These are phyloP conservation scores for Zygosaccharomyces sapae DNA, from an alignment of 1,139 yeast species.

Conservation along the genomic window DNA sequence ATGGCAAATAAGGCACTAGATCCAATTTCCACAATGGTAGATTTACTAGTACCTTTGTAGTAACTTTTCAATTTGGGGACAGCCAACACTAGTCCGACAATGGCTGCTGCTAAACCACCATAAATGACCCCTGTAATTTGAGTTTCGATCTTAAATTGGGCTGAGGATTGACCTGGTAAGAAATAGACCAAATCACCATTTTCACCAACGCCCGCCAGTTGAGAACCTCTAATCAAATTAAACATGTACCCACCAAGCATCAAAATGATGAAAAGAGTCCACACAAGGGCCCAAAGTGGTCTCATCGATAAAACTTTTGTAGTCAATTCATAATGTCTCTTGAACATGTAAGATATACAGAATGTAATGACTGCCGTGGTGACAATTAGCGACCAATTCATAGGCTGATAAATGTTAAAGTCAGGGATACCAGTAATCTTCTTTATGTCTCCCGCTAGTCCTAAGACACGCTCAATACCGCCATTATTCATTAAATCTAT, in stretches of 20 bases:
- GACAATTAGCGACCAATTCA: constrained; percentile 49
- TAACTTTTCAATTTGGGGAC: constrained; percentile 45
- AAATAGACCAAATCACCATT: constrained; percentile 62
- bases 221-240: constrained; percentile 76
- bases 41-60: constrained; percentile 20
- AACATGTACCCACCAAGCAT: constrained; percentile 92
- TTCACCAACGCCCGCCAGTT: constrained; percentile 56
- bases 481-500: constrained; percentile 22
- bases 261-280: constrained; percentile 57
- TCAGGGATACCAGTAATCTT: constrained; percentile 43
- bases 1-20: constrained; percentile 42
- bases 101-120: constrained; percentile 50
- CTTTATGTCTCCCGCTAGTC: constrained; percentile 30
- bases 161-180: constrained; percentile 58
- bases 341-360: constrained; percentile 28
- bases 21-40: constrained; percentile 43
- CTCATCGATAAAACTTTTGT: constrained; percentile 38
- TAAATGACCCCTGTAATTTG: constrained; percentile 65
- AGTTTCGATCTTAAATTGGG: constrained; percentile 80
- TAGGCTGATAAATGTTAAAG: constrained; percentile 52
- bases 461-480: constrained; percentile 25
- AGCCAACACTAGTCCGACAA: constrained; percentile 48
- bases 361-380: constrained; percentile 41
- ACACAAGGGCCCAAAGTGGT: constrained; percentile 63
- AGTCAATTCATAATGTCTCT: constrained; percentile 36